Base-by-base conservation (phyloP, 1,284 basidiomycete species). In the Trichosporon asahii region DNA sequence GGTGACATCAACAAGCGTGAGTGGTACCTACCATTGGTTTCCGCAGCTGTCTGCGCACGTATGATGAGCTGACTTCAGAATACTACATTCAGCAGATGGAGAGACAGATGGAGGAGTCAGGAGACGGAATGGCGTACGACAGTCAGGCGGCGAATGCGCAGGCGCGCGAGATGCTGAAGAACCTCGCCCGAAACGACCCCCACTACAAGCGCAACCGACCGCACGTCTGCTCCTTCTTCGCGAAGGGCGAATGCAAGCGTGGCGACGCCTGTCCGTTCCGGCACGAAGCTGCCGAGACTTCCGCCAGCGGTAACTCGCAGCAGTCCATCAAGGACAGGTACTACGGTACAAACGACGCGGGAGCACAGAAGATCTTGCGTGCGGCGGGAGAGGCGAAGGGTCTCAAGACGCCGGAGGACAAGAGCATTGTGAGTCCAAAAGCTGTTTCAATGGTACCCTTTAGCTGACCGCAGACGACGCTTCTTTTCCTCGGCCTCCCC, bases 71-170 rank as follows among this genome's bases (percentile, higher is more conserved):
- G 15, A 64, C 57, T 3, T 70, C 82, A 78, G 95, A 98, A 85
- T 99, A 96, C 84, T 98, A 94, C 83, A 95, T 95, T 1, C 95
- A 98, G 83, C 97, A 97, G 81, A 90, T 96, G 88, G 95, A 98
- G 83, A 87, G 87, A 66, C 91, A 95, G 66, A 84, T 84, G 79
- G 80, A 76, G n/a, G 74, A 82, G 29, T 80, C 80, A 9, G 75
- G 80, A 6, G 79, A 80, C 23, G 82, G 80, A 2, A 60, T 73
- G 63, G 68, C 78, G 9, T 84, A 91, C 74, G 91, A 91, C 77
- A 86, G 90, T 4, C 88, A 89, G 64, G 86, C 88, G 44, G 87
- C 92, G 7, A 88, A 87, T 46, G 88, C 90, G 44, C 91, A 91
- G 12, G 95, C 94, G 40, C 95, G 95, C 82, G 96, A 99, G 75